These are phyloP conservation scores for Malbranchea cinnamomea DNA, from an alignment of 2,329 filamentous ascomycete species.

Conservation along the genomic window DNA sequence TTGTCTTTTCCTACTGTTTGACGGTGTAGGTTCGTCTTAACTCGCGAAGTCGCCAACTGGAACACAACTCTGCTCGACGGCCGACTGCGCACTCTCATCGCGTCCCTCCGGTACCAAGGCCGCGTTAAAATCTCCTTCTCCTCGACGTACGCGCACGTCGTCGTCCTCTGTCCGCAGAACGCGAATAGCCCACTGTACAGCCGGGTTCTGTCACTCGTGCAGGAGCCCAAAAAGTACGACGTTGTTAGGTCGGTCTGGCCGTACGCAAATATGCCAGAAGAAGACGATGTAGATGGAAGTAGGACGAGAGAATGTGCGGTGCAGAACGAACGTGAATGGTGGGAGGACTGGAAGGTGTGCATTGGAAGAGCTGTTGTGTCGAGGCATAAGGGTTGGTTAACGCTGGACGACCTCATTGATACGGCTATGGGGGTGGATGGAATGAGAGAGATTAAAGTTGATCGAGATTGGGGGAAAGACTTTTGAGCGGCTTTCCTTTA, in stretches of 20 bases:
- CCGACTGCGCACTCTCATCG: slow-evolving; percentile 4
- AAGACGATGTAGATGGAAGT: neutral
- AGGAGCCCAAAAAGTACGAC: slow-evolving; percentile 2
- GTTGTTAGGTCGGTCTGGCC: slow-evolving; percentile 4
- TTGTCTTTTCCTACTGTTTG: too few species aligned
- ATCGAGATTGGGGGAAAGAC: neutral
- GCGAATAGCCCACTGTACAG: neutral
- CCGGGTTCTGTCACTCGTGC: slow-evolving; percentile 1
- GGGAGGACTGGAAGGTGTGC: slow-evolving; percentile 3
- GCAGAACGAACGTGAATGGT: slow-evolving; percentile 2
- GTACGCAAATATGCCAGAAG: slow-evolving; percentile 5
- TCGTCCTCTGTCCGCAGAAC: slow-evolving; percentile 1
- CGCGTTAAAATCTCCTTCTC: slow-evolving; percentile 3
- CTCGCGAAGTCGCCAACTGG: slow-evolving; percentile 4
- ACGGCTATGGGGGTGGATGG: too few species aligned
- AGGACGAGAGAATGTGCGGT: slow-evolving; percentile 2
- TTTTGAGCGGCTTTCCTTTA: too few species aligned
- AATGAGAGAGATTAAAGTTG: neutral
- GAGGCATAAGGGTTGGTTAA: slow-evolving; percentile 1
- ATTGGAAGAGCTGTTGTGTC: slow-evolving; percentile 1
- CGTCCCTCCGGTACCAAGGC: slow-evolving; percentile 3
- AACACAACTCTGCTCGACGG: slow-evolving; percentile 4
- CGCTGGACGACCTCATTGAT: slow-evolving; percentile 3
- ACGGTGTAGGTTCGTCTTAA: slow-evolving; percentile 3
- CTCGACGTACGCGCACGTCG: neutral